A percentile compares a stretch with the other conserved stretches of the same genome.
Evolutionary conservation across 2,329 filamentous ascomycete species (phyloP).

Genomic region (Chalara sp.): DNA sequence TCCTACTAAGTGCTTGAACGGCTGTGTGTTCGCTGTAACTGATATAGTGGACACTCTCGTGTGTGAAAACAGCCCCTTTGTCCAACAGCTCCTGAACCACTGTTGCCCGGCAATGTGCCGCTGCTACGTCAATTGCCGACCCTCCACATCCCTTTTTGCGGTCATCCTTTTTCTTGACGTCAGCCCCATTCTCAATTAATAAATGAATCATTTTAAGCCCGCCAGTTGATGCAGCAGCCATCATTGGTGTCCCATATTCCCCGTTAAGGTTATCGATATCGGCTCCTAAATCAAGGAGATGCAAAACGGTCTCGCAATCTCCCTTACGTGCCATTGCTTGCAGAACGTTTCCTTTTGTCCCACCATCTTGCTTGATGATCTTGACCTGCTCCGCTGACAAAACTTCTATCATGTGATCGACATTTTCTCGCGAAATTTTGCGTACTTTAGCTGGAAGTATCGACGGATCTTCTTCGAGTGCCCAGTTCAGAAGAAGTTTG

Average conservation of each 20-base stretch:
- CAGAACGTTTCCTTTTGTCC: neutral
- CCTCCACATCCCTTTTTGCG: too few species aligned
- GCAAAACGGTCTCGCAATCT: neutral
- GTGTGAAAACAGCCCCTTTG: too few species aligned
- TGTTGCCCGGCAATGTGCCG: too few species aligned
- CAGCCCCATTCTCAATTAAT: neutral
- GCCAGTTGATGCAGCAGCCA: neutral
- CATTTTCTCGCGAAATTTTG: neutral
- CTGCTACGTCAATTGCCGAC: too few species aligned
- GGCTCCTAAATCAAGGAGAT: neutral
- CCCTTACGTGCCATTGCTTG: neutral
- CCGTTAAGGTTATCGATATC: neutral
- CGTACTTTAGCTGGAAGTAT: neutral
- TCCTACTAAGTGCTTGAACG: neutral
- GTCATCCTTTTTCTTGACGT: neutral
- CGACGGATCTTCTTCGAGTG: too few species aligned
- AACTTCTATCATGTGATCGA: neutral
- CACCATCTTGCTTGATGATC: neutral
- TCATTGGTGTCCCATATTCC: neutral
- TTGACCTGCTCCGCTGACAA: neutral
- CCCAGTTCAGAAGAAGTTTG: too few species aligned
- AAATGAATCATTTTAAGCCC: neutral
- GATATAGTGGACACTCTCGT: too few species aligned
- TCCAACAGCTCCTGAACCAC: neutral
- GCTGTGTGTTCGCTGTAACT: too few species aligned